Conservation (phyloP, 2,329 filamentous ascomycete species). For the Fragosphaeria purpurea region DNA sequence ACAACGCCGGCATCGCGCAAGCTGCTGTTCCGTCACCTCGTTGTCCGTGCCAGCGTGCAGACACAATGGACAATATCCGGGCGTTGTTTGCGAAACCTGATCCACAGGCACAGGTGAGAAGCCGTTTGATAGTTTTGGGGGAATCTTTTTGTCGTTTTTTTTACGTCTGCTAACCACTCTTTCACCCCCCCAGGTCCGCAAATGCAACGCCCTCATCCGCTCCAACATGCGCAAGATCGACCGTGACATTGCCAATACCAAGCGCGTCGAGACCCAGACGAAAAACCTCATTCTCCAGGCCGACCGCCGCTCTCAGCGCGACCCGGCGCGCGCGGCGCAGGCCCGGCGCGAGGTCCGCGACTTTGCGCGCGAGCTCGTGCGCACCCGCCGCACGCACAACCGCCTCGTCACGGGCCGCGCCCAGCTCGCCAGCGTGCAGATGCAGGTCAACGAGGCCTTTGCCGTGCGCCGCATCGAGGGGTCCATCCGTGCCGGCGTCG, state of each 20-base stretch:
- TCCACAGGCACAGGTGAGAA: slow-evolving; percentile 75
- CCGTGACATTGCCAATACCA: slow-evolving; percentile 75
- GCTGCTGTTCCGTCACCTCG: no score
- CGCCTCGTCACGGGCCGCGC: slow-evolving; percentile 81
- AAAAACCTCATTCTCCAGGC: slow-evolving; percentile 76
- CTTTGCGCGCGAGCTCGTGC: slow-evolving; percentile 80
- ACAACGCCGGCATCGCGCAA: no score
- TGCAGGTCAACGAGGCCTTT: slow-evolving; percentile 97
- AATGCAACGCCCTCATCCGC: slow-evolving; percentile 87
- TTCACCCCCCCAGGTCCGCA: slow-evolving; percentile 58
- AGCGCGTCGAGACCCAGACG: slow-evolving; percentile 71
- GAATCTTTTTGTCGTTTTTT: background rate
- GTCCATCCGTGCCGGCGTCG: slow-evolving; percentile 72
- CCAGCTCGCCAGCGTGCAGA: slow-evolving; percentile 83
- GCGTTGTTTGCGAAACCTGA: slow-evolving; percentile 85
- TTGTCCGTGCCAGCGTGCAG: no score
- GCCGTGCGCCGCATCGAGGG: slow-evolving; percentile 93
- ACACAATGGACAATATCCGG: slow-evolving; percentile 72
- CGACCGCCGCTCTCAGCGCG: slow-evolving; percentile 69
- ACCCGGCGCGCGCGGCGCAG: slow-evolving; percentile 68
- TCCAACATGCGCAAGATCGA: slow-evolving; percentile 88
- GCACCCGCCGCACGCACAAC: slow-evolving; percentile 62
- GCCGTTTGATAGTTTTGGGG: background rate
- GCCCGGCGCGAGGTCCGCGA: slow-evolving; percentile 74
- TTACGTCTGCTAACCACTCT: background rate